Percentiles rank a stretch among this genome's conserved stretches.
Conservation (phyloP, 2,329 filamentous ascomycete species). For the Xylaria sp. region DNA sequence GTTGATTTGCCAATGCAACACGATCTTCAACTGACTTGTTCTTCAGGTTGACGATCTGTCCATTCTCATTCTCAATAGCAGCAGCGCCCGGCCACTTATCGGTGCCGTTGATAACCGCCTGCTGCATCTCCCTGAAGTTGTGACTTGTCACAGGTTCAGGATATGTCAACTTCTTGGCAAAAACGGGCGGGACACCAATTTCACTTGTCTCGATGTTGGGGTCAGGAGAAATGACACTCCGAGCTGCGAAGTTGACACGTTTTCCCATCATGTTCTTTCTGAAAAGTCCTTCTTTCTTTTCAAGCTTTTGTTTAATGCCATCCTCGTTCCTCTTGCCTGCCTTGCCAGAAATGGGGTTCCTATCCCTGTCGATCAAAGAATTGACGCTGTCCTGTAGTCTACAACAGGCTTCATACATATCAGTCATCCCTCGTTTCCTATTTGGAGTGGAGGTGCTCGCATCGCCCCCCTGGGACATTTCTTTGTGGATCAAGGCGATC, state of each 20-base stretch:
- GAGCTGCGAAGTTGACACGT: constrained; percentile 96
- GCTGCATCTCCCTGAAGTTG: constrained; percentile 95
- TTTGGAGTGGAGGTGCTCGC: constrained; percentile 44
- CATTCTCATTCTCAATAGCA: constrained; percentile 95
- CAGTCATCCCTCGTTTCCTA: constrained; percentile 71
- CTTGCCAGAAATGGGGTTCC: constrained; percentile 82
- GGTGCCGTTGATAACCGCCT: constrained; percentile 93
- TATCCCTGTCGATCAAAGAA: constrained; percentile 88
- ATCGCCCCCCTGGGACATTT: constrained; percentile 62
- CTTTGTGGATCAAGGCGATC: constrained; percentile 78
- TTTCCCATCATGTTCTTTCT: constrained; percentile 99
- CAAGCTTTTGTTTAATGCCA: constrained; percentile 96
- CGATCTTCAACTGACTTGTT: constrained; percentile 91
- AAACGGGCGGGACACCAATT: constrained; percentile 97
- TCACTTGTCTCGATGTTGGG: constrained; percentile 99
- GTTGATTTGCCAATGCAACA: constrained; percentile 88
- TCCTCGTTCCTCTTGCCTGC: constrained; percentile 84
- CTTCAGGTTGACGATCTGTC: constrained; percentile 86
- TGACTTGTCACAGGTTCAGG: constrained; percentile 97
- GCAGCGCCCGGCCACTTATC: constrained; percentile 94
- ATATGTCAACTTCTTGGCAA: constrained; percentile 94
- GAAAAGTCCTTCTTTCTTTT: constrained; percentile 99
- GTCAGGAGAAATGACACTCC: constrained; percentile 97
- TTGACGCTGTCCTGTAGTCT: constrained; percentile 91
- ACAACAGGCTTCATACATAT: constrained; percentile 84